Evolutionary conservation across 2,329 filamentous ascomycete species (phyloP).

Genomic region (Penicillium glabrum): DNA sequence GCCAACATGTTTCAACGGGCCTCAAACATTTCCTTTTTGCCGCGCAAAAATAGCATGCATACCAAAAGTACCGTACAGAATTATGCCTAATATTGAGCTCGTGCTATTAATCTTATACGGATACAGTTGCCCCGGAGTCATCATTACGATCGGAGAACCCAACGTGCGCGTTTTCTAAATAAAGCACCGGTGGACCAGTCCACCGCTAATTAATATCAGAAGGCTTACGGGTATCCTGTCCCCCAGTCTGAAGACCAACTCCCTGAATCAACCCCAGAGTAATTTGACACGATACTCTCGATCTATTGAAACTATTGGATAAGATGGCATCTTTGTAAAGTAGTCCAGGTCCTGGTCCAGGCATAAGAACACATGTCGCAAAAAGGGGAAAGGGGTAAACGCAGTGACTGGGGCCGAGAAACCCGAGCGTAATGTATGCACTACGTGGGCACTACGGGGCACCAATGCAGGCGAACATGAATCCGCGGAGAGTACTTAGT

Average conservation of each 20-base stretch:
- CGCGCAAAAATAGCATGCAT: not conserved
- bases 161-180: slow-evolving; percentile 2
- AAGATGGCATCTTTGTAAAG: not conserved
- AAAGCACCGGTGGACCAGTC: slow-evolving; percentile 1
- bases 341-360: not conserved
- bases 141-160: not conserved
- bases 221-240: not conserved
- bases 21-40: not conserved
- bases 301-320: slow-evolving; percentile 2
- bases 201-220: slow-evolving; percentile 5
- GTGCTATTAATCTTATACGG: not conserved
- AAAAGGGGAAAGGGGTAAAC: not conserved
- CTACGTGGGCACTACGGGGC: slow-evolving; percentile 9
- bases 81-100: not conserved
- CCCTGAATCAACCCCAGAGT: not conserved
- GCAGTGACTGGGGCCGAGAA: not conserved
- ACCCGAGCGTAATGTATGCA: not conserved
- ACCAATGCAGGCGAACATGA: slow-evolving; percentile 2
- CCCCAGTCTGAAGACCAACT: not conserved
- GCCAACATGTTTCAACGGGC: not conserved
- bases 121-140: not conserved
- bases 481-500: not conserved
- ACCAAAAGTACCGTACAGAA: not conserved
- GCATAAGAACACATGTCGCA: slow-evolving; percentile 3
- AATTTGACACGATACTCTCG: not conserved